Base-by-base conservation (phyloP, 495 filamentous ascomycete species). In the Darksidea phi region DNA sequence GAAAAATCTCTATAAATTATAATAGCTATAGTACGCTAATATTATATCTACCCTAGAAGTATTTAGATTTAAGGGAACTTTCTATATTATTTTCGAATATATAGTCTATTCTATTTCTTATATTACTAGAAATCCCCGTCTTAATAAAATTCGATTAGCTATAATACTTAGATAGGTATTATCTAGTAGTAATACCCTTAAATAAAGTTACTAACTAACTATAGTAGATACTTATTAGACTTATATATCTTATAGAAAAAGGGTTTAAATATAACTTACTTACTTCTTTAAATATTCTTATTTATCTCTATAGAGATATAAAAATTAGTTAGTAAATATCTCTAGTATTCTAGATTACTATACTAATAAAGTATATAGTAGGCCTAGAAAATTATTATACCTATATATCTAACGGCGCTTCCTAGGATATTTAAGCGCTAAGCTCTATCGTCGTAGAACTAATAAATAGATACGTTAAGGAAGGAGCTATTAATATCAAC, bases 331-430 rank as follows among this genome's bases (percentile, higher is more conserved):
- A 53, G 49, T 53, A 53, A 53, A 53, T 17, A 17, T 53, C 49
- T 53, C 49, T 53, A 53, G 15, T 53, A 37, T 32, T 53, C 36
- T 53, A 6, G 23, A 53, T 53, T 25, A 34, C 49, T 34, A 17
- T 53, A 53, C 49, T 53, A 53, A 53, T 37, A 53, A 32, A 53
- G 49, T n/a, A 17, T 32, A 53, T 53, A 53, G 49, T 17, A 6
- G 23, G 49, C 49, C 49, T 53, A 53, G 49, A 53, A 53, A 53
- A 53, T 53, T 53, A 17, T 37, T 53, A 53, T 53, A 53, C 18
- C 28, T 10, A 3, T 10, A 10, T 10, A 32, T 32, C 28, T 32
- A 32, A 32, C 28, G 28, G 28, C 28, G 28, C 28, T 32, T 32
- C 28, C 28, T 10, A 32, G 28, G 3, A 32, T 32, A 10, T 32